phyloP scores from a whole-genome alignment of 768 basidiomycete species.

The Boletus coccyginus region DNA sequence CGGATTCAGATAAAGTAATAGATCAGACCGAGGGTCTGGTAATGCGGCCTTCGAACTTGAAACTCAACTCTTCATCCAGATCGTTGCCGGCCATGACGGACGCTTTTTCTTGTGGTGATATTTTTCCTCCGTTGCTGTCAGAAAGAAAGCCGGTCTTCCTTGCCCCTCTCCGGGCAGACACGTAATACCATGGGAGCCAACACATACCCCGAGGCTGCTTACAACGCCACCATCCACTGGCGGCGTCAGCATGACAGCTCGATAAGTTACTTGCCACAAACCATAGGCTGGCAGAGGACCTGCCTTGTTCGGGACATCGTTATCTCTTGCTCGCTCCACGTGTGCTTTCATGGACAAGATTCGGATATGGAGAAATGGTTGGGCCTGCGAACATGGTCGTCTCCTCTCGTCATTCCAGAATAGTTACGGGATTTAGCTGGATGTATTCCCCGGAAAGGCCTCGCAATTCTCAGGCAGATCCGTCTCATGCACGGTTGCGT shows the following conservation, averaged over 20 bases:
- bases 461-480: conserved; percentile 31
- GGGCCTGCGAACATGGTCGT: conserved; percentile 15
- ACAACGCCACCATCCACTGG: conserved; percentile 2
- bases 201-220: not conserved
- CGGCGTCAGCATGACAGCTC: not conserved
- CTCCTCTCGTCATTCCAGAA: conserved; percentile 19
- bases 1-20: conserved; percentile 28
- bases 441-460: conserved; percentile 13
- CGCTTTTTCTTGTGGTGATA: conserved; percentile 15
- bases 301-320: conserved; percentile 12
- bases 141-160: conserved; percentile 12
- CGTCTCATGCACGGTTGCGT: conserved; percentile 17
- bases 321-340: conserved; percentile 16
- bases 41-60: conserved; percentile 31
- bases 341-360: conserved; percentile 5
- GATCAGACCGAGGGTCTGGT: conserved; percentile 26
- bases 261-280: not conserved
- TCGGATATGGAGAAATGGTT: conserved; percentile 1
- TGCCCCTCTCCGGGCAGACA: conserved; percentile 4
- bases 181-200: conserved; percentile 23
- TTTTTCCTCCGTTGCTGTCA: conserved; percentile 28
- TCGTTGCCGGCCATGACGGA: conserved; percentile 34
- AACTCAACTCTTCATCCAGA: conserved; percentile 29
- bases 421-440: conserved; percentile 10
- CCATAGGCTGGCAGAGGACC: not conserved